phyloP scores from a whole-genome alignment of 192 early-diverging fungal genomes.

The Coemansia sp. region DNA sequence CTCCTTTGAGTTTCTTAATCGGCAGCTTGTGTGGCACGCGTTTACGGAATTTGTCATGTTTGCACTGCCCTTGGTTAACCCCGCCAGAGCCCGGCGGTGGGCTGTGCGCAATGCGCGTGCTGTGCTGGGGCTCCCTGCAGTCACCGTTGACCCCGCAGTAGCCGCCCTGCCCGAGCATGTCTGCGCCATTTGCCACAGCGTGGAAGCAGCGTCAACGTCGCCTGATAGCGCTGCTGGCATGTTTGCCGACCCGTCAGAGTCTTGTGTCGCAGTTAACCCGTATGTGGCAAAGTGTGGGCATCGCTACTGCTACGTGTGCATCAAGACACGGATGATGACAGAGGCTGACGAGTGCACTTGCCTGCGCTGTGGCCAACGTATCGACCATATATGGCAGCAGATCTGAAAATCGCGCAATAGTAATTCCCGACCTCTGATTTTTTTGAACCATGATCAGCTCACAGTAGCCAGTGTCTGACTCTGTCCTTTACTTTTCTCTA shows the following conservation, averaged over 20 bases:
- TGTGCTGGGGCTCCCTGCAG: constrained; percentile 54
- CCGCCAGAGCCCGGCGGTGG: constrained; percentile 42
- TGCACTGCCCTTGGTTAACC: constrained; percentile 79
- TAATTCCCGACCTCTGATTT: not conserved
- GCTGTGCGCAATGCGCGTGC: constrained; percentile 33
- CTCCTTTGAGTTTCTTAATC: constrained; percentile 91
- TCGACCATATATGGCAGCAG: constrained; percentile 59
- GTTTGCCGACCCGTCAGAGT: constrained; percentile 6
- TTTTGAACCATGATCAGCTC: not conserved
- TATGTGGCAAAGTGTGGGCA: constrained; percentile 85
- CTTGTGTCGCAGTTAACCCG: constrained; percentile 63
- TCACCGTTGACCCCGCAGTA: constrained; percentile 34
- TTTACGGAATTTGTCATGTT: constrained; percentile 92
- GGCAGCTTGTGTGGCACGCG: constrained; percentile 92
- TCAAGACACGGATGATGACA: constrained; percentile 74
- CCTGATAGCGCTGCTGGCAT: not conserved
- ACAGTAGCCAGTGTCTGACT: not conserved
- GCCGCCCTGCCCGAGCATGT: constrained; percentile 65
- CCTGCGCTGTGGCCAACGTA: constrained; percentile 72
- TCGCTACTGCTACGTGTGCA: constrained; percentile 89
- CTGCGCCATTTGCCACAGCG: constrained; percentile 74
- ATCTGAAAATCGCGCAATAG: not conserved
- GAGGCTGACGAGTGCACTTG: constrained; percentile 75
- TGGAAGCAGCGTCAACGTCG: constrained; percentile 3
- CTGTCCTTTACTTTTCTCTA: constrained; percentile 3